Base-by-base conservation (phyloP, 257 asterid species). In the Solanum bulbocastanum region DNA sequence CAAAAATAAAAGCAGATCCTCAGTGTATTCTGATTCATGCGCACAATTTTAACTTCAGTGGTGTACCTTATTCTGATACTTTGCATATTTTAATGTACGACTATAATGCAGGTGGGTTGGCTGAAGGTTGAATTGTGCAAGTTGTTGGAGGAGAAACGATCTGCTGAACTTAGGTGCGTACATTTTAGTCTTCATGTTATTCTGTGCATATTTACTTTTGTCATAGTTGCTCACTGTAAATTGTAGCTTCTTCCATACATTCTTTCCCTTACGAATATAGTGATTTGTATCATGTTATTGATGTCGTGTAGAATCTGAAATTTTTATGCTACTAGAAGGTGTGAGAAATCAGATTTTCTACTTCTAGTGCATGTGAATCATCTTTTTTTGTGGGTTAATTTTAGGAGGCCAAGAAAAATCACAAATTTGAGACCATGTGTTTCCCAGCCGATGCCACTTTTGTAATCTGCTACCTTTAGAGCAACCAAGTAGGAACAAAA, bases 71-170 rank as follows among this genome's bases (percentile, higher is more conserved):
- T 56, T 52, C 60, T 52, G 9, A 23, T 52, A 79, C 66, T 79
- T 79, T 79, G 65, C 27, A 3, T 44, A 40, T 25, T 78, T 78
- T 78, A 44, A 76, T 5, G 16, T 42, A 27, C n/a, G 16, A 27
- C n/a, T 79, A 44, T 30, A 27, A 74, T 91, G 90, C 93, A 96
- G 99, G 98, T 92, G 87, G 90, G 91, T 84, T 96, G 98, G 99
- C 95, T 96, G 86, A 96, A 93, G 94, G 97, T 94, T 87, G 97
- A 96, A 92, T 88, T 94, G 90, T 95, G 96, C 94, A 97, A 95
- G 89, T 93, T 96, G 94, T 91, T 96, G 23, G 98, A 97, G 93
- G 98, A 93, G 90, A 97, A 96, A 90, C 94, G 94, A 89, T 96
- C 98, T 69, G 95, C 97, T 52, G 98, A 95, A 91, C 98, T 97